Evolutionary conservation across 2,329 filamentous ascomycete genomes (phyloP).

Genomic region (Diplocarpon rosae): DNA sequence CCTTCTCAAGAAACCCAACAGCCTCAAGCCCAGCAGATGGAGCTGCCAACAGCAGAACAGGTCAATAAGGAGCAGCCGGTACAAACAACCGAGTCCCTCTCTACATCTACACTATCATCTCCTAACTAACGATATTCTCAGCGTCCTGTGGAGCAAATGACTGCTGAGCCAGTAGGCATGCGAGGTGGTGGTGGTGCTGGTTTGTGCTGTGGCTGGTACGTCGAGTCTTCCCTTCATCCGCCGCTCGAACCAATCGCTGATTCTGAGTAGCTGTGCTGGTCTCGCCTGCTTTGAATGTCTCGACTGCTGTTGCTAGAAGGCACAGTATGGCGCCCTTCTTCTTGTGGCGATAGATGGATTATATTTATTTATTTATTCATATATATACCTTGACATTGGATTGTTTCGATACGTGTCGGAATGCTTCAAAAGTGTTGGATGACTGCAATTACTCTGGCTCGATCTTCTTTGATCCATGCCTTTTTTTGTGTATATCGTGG

Average conservation of each 20-base stretch:
- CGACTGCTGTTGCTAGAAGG: slow-evolving; percentile 22
- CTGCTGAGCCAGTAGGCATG: slow-evolving; percentile 20
- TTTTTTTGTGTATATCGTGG: too few species aligned
- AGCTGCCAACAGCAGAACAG: slow-evolving; percentile 10
- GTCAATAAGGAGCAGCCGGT: slow-evolving; percentile 22
- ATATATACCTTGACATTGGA: too few species aligned
- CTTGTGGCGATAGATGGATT: too few species aligned
- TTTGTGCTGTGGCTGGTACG: slow-evolving; percentile 24
- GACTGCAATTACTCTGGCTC: too few species aligned
- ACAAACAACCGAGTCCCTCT: slow-evolving; percentile 8
- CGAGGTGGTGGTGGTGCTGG: slow-evolving; percentile 20
- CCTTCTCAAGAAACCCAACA: slow-evolving; percentile 24
- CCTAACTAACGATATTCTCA: slow-evolving; percentile 20
- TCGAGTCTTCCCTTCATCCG: background rate
- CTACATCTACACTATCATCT: slow-evolving; percentile 22
- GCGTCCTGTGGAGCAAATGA: slow-evolving; percentile 22
- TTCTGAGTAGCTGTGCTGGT: slow-evolving; percentile 19
- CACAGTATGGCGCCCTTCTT: too few species aligned
- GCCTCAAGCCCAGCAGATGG: slow-evolving; percentile 23
- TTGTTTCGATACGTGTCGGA: too few species aligned
- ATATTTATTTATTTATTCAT: too few species aligned
- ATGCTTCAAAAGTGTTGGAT: too few species aligned
- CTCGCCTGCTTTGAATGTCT: slow-evolving; percentile 25
- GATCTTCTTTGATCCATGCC: too few species aligned
- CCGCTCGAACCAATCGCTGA: slow-evolving; percentile 1